Evolutionary conservation across 2,329 filamentous ascomycete species (phyloP), one percentile per base, ranked within the genome.

Genomic region (Stemphylium beticola): DNA sequence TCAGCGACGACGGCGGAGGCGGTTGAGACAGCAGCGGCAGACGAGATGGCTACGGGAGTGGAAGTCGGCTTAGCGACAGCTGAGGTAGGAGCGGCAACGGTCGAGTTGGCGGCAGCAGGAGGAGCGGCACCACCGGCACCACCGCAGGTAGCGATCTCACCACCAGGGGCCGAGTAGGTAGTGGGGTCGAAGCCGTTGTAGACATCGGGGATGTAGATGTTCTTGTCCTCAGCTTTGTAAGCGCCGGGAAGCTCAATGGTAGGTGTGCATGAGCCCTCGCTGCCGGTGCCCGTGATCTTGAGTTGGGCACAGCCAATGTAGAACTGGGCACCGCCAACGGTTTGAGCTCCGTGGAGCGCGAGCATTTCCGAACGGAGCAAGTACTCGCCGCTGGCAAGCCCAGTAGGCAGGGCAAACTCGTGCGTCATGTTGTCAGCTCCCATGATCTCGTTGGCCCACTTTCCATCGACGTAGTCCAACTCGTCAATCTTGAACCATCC

Each of bases 311-410:
- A 56, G n/a, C 71, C 69, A 36, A 77, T 76, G 65, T 81, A 82
- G 66, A 81, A 81, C 65, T 81, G 75, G 3, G 68, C 75, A 36
- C 75, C 75, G 14, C 67, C 69, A 15, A 67, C 50, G 6, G 64
- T 69, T 46, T 72, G 65, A 1, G 75, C 74, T 32, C 72, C 71
- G 65, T 80, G 79, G 7, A 81, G 70, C 4, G 71, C 79, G 52
- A 81, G 77, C 63, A 80, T 80, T 66, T 82, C 79, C 20, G 75
- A 74, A 17, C 79, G 75, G 38, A 80, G 70, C 33, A 74, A 61
- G 49, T 74, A 74, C 52, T 74, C 65, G 38, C 79, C 78, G 29
- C 71, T 73, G 4, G 74, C 68, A 7, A 77, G 64, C 38, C 68
- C 74, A 24, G 68, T 74, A 8, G 78, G 78, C 6, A 81, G 69